Evolutionary conservation across 495 filamentous ascomycete species (phyloP).

Genomic region (Aspergillus campestris): DNA sequence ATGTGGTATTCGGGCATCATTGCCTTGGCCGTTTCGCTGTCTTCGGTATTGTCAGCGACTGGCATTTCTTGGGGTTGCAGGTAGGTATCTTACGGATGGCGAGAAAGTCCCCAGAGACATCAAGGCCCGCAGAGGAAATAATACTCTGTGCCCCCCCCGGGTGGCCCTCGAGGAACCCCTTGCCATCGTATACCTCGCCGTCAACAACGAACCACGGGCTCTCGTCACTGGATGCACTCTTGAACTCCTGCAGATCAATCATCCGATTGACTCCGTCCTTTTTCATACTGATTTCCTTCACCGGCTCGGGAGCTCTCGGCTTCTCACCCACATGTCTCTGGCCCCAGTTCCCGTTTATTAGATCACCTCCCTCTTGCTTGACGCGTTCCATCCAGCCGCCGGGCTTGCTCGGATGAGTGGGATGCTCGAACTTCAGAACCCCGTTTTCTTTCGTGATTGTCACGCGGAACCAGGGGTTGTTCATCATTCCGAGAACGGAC

Average conservation of each 20-base stretch:
- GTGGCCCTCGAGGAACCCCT: conserved; percentile 72
- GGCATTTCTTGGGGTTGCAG: not conserved
- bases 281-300: conserved; percentile 74
- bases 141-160: conserved; percentile 89
- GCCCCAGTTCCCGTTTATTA: conserved; percentile 82
- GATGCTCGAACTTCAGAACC: conserved; percentile 75
- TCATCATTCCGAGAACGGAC: conserved; percentile 97
- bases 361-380: conserved; percentile 78
- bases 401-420: conserved; percentile 71
- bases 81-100: conserved; percentile 69
- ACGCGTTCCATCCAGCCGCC: conserved; percentile 96
- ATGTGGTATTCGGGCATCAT: conserved; percentile 92
- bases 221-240: conserved; percentile 54
- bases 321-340: conserved; percentile 58
- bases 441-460: conserved; percentile 65
- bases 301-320: conserved; percentile 29
- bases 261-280: conserved; percentile 54
- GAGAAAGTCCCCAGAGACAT: conserved; percentile 90
- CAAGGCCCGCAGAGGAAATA: conserved; percentile 70
- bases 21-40: conserved; percentile 82
- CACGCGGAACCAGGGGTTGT: conserved; percentile 90
- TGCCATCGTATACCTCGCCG: conserved; percentile 89
- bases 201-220: conserved; percentile 89
- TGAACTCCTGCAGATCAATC: conserved; percentile 67
- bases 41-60: conserved; percentile 32